Conservation (phyloP, 768 basidiomycete species). For the Gloeopeniophorella convolvens region DNA sequence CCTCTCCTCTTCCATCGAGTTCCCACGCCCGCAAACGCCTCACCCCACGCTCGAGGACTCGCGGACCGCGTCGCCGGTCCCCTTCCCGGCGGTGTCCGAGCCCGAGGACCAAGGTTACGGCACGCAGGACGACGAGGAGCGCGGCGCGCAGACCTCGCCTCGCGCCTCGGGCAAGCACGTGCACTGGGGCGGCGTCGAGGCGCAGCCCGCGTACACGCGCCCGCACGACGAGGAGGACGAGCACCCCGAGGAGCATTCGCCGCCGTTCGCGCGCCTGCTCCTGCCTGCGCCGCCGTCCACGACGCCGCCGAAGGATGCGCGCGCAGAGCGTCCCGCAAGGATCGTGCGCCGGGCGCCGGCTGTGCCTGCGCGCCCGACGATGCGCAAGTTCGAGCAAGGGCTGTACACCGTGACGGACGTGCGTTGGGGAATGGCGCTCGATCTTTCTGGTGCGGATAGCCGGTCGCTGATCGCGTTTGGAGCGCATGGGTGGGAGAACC, state of each 20-base stretch:
- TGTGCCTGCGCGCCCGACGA: neutral
- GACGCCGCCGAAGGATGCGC: slow-evolving; percentile 1
- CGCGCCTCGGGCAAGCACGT: slow-evolving; percentile 10
- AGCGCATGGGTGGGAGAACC: slow-evolving; percentile 21
- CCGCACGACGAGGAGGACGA: slow-evolving; percentile 11
- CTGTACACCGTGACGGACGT: slow-evolving; percentile 18
- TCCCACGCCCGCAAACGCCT: slow-evolving; percentile 9
- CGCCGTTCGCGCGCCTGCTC: slow-evolving; percentile 12
- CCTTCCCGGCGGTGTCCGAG: slow-evolving; percentile 9
- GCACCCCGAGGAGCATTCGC: slow-evolving; percentile 6
- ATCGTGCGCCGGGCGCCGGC: slow-evolving; percentile 6
- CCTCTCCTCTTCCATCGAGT: slow-evolving; percentile 11
- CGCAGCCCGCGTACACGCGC: slow-evolving; percentile 3
- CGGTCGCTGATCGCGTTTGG: slow-evolving; percentile 17
- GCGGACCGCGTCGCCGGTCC: slow-evolving; percentile 1
- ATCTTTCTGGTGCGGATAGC: slow-evolving; percentile 17
- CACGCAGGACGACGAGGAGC: slow-evolving; percentile 19
- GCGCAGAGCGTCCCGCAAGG: slow-evolving; percentile 10
- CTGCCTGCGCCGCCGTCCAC: slow-evolving; percentile 5
- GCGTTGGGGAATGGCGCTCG: slow-evolving; percentile 20
- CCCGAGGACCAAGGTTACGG: slow-evolving; percentile 19
- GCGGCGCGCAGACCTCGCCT: neutral
- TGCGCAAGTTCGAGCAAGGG: slow-evolving; percentile 14
- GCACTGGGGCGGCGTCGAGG: slow-evolving; percentile 17
- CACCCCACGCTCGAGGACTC: slow-evolving; percentile 8